Evolutionary conservation across 441 rosid species (phyloP).

Genomic region (Adansonia madagascariensis): DNA sequence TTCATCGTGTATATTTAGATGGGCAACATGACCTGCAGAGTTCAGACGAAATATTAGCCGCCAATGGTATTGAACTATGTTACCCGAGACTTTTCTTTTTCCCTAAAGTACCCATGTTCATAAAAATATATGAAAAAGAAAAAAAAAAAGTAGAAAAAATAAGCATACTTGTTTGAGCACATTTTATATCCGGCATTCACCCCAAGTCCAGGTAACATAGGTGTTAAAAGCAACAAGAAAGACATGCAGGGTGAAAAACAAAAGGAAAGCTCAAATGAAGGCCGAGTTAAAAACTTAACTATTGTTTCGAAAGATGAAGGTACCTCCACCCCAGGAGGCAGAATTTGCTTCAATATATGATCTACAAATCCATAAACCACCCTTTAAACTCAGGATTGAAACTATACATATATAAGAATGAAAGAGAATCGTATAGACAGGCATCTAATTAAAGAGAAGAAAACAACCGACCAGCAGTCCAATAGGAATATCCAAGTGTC

Average conservation of each 20-base stretch:
- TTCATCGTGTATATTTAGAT: conserved; percentile 83
- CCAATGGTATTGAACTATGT: conserved; percentile 9
- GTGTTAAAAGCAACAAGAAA: conserved; percentile 18
- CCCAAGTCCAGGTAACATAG: not conserved
- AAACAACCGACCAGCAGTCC: conserved; percentile 71
- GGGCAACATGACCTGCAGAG: conserved; percentile 87
- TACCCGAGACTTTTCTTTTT: not conserved
- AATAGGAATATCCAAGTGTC: conserved; percentile 88
- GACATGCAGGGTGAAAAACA: not conserved
- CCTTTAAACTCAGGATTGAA: conserved; percentile 11
- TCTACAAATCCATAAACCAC: conserved; percentile 48
- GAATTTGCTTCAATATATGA: conserved; percentile 81
- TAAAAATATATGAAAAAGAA: not conserved
- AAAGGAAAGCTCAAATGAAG: conserved; percentile 17
- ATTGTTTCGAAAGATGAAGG: conserved; percentile 96
- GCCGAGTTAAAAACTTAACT: conserved; percentile 59
- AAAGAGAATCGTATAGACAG: not conserved
- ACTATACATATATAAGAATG: not conserved
- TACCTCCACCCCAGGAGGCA: conserved; percentile 83
- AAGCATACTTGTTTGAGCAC: not conserved
- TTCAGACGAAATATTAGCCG: conserved; percentile 31
- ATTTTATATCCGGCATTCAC: not conserved
- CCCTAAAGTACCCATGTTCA: not conserved
- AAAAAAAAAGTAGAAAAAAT: not conserved
- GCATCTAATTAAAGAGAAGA: not conserved